Evolutionary conservation across 176 grass and related monocot genomes (phyloP), one percentile per base, ranked within the genome.

Genomic region (Thinopyrum elongatum): DNA sequence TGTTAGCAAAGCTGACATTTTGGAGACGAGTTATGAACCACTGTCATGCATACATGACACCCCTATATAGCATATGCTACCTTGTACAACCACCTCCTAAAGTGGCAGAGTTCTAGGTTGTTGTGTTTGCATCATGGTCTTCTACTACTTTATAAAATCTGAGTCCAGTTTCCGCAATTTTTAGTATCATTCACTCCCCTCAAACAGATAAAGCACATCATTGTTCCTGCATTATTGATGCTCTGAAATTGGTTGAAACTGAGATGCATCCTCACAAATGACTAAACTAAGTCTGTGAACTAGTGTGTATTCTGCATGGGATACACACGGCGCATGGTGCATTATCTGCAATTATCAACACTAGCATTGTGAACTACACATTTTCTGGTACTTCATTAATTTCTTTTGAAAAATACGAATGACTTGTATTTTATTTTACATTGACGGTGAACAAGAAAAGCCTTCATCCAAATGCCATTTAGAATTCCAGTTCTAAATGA

Each of bases 381-480:
- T 26, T 80, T 72, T 72, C 2, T 33, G 41, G 3, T 11, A 19
- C 9, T 60, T 60, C 16, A 2, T 41, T 23, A 41, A 14, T 41
- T 71, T 19, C 34, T 33, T 60, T 80, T 34, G 36, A 62, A 13
- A 61, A 8, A 28, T 25, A 15, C 3, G 11, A 49, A 35, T 69
- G 16, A 33, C 23, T 75, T 10, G 10, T 60, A 7, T 79, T 80
- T 80, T 86, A 70, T 64, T 80, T 73, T 80, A 65, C 15, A 47
- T 2, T 11, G 38, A 51, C 9, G 46, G 5, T 78, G 26, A 70
- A 27, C 17, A 17, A 55, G 25, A 33, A 8, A 51, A 79, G 5
- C 23, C 2, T 67, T 36, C 23, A 29, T 33, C 38, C 29, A 53
- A 81, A 82, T 64, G 65, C 10, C 26, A 82, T 35, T 57, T 46